Percentiles rank a stretch among this genome's conserved stretches.
Conservation (phyloP, 192 early-diverging fungal species). For the Umbelopsis sp. region DNA sequence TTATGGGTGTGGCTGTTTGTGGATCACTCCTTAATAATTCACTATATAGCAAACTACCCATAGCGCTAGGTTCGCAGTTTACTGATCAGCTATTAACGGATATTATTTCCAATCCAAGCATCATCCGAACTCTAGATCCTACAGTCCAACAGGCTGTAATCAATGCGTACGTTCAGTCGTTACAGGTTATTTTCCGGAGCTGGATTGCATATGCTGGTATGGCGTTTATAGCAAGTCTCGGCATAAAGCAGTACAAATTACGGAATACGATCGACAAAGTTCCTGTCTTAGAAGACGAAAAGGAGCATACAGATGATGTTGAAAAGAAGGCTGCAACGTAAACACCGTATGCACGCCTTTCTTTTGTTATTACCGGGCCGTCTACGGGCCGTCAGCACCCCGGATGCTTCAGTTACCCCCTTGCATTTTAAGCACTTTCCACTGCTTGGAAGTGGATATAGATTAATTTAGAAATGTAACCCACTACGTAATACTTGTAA, state of each 20-base stretch:
- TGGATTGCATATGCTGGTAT: slow-evolving; percentile 52
- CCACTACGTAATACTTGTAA: no score
- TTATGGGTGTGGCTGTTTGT: slow-evolving; percentile 50
- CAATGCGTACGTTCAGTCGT: slow-evolving; percentile 53
- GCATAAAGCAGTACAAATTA: slow-evolving; percentile 1
- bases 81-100: background rate
- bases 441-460: no score
- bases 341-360: background rate
- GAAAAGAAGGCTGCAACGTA: background rate
- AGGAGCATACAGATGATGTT: background rate
- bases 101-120: slow-evolving; percentile 28
- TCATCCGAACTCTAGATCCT: slow-evolving; percentile 26
- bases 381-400: no score
- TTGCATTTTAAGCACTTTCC: no score
- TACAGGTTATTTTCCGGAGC: slow-evolving; percentile 60
- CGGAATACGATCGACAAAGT: slow-evolving; percentile 2
- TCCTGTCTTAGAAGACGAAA: background rate
- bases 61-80: background rate
- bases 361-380: background rate
- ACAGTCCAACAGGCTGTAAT: slow-evolving; percentile 44
- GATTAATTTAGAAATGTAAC: no score
- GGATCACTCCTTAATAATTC: slow-evolving; percentile 62
- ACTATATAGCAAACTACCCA: slow-evolving; percentile 24
- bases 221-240: slow-evolving; percentile 39
- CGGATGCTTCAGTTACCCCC: no score